A percentile compares a stretch with the other conserved stretches of the same genome.
Evolutionary conservation across 495 filamentous ascomycete species (phyloP).

Genomic region (Penicillium paxilli): DNA sequence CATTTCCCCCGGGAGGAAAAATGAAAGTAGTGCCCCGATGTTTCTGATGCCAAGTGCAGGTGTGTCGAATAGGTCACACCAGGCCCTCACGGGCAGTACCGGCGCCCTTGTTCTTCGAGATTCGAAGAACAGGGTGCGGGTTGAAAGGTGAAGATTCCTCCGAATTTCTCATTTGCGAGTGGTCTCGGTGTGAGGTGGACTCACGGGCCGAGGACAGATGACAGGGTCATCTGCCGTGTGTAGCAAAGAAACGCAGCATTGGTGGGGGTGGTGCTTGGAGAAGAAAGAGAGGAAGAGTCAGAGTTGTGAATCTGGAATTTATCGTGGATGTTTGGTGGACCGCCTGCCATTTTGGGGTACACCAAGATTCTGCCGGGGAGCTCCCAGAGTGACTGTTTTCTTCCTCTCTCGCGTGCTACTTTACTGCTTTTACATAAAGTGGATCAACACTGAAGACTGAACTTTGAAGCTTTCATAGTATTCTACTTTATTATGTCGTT

Average conservation of each 20-base stretch:
- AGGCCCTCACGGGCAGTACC: slow-evolving; percentile 87
- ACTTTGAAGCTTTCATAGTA: no score
- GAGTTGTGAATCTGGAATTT: not conserved
- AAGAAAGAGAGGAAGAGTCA: slow-evolving; percentile 44
- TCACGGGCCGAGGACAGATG: slow-evolving; percentile 28
- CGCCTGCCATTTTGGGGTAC: slow-evolving; percentile 7
- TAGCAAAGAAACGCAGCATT: slow-evolving; percentile 99
- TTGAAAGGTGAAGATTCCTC: slow-evolving; percentile 87
- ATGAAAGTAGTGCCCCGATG: slow-evolving; percentile 58
- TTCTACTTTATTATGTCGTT: not conserved
- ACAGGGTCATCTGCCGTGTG: slow-evolving; percentile 60
- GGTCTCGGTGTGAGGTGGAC: slow-evolving; percentile 17
- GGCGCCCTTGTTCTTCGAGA: slow-evolving; percentile 25
- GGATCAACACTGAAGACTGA: no score
- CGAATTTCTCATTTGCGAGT: slow-evolving; percentile 99
- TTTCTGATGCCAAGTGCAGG: slow-evolving; percentile 99
- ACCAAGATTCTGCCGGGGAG: not conserved
- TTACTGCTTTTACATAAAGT: no score
- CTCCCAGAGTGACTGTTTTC: not conserved
- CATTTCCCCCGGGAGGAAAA: no score
- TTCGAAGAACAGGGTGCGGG: slow-evolving; percentile 38
- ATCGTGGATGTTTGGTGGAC: slow-evolving; percentile 6
- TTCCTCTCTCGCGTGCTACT: not conserved
- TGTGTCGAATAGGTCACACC: slow-evolving; percentile 74
- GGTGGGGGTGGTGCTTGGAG: slow-evolving; percentile 85